These are phyloP conservation scores for Kalmanozyma brasiliensis DNA, from an alignment of 1,284 basidiomycete species.

Conservation along the genomic window DNA sequence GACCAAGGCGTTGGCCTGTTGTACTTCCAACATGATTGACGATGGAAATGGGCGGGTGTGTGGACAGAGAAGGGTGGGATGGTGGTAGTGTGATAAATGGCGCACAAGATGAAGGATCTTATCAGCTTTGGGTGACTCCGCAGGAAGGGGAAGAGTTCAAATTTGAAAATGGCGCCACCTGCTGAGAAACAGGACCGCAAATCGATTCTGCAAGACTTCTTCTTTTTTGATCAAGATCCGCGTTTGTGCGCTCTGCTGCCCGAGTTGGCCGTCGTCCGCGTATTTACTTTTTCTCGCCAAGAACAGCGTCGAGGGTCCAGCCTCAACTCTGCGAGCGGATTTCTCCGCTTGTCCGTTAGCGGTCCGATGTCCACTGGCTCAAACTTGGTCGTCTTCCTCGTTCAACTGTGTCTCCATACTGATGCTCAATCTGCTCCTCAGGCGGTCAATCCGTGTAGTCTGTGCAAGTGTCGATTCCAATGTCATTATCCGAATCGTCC, in stretches of 20 bases:
- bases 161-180: no score
- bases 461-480: not conserved
- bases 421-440: no score
- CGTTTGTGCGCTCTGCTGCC: no score
- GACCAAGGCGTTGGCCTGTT: constrained; percentile 64
- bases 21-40: constrained; percentile 45
- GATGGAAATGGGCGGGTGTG: not conserved
- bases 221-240: no score
- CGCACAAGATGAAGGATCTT: not conserved
- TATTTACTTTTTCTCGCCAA: no score
- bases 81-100: constrained; percentile 5
- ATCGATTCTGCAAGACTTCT: no score
- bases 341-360: constrained; percentile 7
- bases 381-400: no score
- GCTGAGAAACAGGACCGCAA: no score
- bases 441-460: not conserved
- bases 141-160: no score
- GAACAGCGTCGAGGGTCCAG: not conserved
- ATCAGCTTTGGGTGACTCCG: no score
- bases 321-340: not conserved
- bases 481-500: constrained; percentile 5
- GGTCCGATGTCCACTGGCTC: no score
- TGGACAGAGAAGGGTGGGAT: not conserved
- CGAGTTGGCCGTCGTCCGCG: no score
- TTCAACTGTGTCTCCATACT: not conserved